These are phyloP conservation scores for Parathielavia appendiculata DNA, from an alignment of 495 filamentous ascomycete genomes.

Conservation along the genomic window DNA sequence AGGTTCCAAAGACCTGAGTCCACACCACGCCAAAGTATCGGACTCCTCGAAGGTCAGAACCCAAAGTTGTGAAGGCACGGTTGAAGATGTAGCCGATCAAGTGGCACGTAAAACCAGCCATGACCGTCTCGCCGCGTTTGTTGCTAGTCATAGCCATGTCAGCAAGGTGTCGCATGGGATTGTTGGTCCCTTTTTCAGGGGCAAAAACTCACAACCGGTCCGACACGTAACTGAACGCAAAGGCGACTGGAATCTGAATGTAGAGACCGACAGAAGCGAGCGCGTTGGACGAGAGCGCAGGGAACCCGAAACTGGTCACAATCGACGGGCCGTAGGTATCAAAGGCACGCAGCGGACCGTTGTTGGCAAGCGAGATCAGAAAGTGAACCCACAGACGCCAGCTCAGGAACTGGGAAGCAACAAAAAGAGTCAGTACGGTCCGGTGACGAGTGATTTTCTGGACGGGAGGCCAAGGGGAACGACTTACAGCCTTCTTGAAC, in stretches of 20 bases:
- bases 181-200: too few species aligned
- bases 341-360: conserved; percentile 36
- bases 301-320: conserved; percentile 45
- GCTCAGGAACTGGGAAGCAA: conserved; percentile 19
- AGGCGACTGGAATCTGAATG: conserved; percentile 41
- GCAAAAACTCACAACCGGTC: conserved; percentile 35
- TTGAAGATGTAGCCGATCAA: conserved; percentile 41
- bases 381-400: conserved; percentile 42
- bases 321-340: conserved; percentile 44
- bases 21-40: conserved; percentile 44
- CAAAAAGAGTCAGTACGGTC: too few species aligned
- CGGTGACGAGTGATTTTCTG: too few species aligned
- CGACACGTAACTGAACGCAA: conserved; percentile 40
- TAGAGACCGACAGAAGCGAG: conserved; percentile 46
- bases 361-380: conserved; percentile 40
- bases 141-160: conserved; percentile 18
- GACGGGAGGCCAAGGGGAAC: too few species aligned
- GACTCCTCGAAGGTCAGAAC: conserved; percentile 18
- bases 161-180: too few species aligned
- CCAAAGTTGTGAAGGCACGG: conserved; percentile 28
- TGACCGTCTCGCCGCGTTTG: conserved; percentile 31
- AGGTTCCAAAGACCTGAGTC: conserved; percentile 51
- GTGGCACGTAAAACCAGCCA: conserved; percentile 24
- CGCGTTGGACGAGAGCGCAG: conserved; percentile 44
- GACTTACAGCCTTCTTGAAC: conserved; percentile 19